Conservation (phyloP, 495 filamentous ascomycete species). For the Trichoderma reesei region DNA sequence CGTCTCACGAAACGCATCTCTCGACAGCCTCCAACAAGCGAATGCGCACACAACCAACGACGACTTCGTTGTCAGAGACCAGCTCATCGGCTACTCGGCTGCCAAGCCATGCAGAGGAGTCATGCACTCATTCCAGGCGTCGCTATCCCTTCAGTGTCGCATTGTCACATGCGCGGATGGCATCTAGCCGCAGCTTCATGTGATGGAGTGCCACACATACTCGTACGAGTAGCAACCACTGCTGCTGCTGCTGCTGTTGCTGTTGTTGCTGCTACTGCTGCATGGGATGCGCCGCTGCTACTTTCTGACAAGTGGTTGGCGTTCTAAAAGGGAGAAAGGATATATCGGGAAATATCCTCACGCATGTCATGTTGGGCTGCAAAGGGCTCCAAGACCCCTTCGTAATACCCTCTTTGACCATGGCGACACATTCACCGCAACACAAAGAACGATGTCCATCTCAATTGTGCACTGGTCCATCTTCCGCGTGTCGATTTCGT, state of each 20-base stretch:
- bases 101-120: constrained; percentile 3
- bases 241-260: neutral
- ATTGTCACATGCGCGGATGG: neutral
- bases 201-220: neutral
- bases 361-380: neutral
- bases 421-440: constrained; percentile 5
- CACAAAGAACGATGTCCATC: neutral
- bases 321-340: neutral
- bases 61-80: neutral
- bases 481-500: neutral
- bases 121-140: constrained; percentile 2
- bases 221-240: neutral
- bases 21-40: neutral
- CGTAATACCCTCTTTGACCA: neutral
- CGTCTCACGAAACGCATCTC: neutral
- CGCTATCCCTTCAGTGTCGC: neutral
- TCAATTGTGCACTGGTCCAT: neutral
- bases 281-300: too few relatives aligned
- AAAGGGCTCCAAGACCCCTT: neutral
- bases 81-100: neutral
- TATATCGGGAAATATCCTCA: neutral
- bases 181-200: neutral
- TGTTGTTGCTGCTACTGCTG: neutral
- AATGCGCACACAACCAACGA: neutral
- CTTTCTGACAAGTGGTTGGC: too few relatives aligned